Evolutionary conservation across 169 alveolate species (phyloP), one percentile per base, ranked within the genome.

Genomic region (Plasmodium vinckei): DNA sequence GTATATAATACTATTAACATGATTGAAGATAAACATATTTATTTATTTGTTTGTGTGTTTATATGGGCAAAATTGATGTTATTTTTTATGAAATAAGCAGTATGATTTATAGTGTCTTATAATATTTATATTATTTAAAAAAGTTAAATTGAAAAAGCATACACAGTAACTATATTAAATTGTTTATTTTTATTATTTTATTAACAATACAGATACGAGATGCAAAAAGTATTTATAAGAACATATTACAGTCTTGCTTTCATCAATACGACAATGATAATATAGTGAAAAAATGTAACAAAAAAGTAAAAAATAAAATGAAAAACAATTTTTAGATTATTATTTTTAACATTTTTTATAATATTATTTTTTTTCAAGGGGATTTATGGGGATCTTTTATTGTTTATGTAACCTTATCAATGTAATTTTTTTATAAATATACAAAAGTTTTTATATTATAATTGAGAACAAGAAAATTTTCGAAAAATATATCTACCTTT

Each of bases 341-440:
- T 71, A 39, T 49, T 70, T 23, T 61, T 23, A 19, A 13, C 13
- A 12, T 61, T 46, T 46, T 42, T 73, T 73, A 59, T 60, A 21
- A 47, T 21, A 21, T 21, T 21, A 21, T 21, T 21, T 47, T 75
- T 60, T 60, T 60, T 75, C 42, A 61, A 75, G 88, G 88, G 88
- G 88, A 75, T 49, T 75, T 75, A 63, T 75, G 88, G 88, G 88
- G 88, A 75, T 75, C 88, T 9, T 75, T 75, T 63, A 75, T 75
- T 47, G 88, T 75, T 54, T 75, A 75, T 67, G 49, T 75, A 61
- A 44, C 88, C 23, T 68, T 75, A 51, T 75, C 88, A 53, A 47
- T 75, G 88, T 75, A 75, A 75, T 61, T 53, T 71, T 25, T 19
- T 42, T 12, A 53, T 49, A 33, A 21, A 49, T 2, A 59, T 56